phyloP scores from a whole-genome alignment of 257 asterid genomes.

The Lithospermum erythrorhizon region DNA sequence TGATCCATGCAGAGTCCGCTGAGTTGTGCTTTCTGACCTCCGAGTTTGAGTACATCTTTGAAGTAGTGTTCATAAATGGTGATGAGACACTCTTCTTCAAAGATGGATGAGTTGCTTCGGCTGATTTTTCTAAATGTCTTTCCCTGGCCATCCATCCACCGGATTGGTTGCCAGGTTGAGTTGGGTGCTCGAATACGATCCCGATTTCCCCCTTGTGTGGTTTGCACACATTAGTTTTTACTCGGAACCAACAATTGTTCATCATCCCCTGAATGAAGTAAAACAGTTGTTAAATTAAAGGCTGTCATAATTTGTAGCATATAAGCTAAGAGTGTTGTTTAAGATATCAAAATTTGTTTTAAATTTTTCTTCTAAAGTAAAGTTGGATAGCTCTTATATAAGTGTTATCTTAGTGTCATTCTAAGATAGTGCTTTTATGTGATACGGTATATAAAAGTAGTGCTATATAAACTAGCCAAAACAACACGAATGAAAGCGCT shows the following conservation, averaged over 20 bases:
- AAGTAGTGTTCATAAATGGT: constrained; percentile 75
- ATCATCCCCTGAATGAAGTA: constrained; percentile 81
- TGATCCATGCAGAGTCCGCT: constrained; percentile 74
- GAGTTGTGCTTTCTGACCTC: constrained; percentile 71
- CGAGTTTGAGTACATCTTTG: constrained; percentile 42
- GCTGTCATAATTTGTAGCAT: no score
- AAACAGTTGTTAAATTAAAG: not conserved
- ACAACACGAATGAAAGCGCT: no score
- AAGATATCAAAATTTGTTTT: no score
- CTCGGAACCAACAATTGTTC: constrained; percentile 95
- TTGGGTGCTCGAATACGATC: constrained; percentile 88
- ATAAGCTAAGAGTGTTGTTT: no score
- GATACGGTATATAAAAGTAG: no score
- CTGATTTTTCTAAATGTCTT: constrained; percentile 46
- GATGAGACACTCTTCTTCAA: constrained; percentile 69
- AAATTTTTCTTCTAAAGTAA: no score
- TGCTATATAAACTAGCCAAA: no score
- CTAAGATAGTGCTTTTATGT: no score
- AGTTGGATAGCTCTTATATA: no score
- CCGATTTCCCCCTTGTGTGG: constrained; percentile 80
- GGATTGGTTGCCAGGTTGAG: constrained; percentile 70
- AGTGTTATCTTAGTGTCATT: no score
- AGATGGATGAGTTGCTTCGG: constrained; percentile 23
- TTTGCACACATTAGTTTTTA: constrained; percentile 67
- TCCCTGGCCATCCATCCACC: constrained; percentile 99